Base-by-base conservation (phyloP, 2,329 filamentous ascomycete species). In the Lasiodiplodia sp. region DNA sequence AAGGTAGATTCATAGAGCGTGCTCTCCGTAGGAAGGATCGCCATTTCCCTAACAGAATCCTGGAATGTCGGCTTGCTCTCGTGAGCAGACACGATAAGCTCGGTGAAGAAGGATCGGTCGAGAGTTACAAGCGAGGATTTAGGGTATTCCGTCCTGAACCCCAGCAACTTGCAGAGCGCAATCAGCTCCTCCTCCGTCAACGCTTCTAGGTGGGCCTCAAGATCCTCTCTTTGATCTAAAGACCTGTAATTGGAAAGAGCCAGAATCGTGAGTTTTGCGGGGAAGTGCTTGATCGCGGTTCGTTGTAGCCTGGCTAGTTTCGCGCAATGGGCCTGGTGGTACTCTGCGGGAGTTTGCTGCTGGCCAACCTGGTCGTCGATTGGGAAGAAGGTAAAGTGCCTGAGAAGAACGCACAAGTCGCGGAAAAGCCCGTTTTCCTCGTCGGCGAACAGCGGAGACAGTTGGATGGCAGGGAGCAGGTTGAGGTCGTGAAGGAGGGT, bases 171-270 rank as follows among this genome's bases (percentile, higher is more conserved):
- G 72, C 91, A 91, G 4, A 99, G 83, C 66, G 89, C 81, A 37
- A 86, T 78, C 31, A 98, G 79, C 78, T 98, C 95, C 0, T 86
- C 85, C 72, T 97, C 93, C 3, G 88, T 87, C 64, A 99, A 82
- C 12, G 86, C 83, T 67, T 89, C 87, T 6, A 99, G 82, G 71
- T 97, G 90, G 28, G 87, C 86, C 75, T 91, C 87, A 18, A 99
- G 85, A 72, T 98, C 96, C 6, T 87, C 84, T 53, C 93, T 87
- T 75, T 92, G 91, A 71, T 94, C 91, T 71, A 99, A 91, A 4
- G 93, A 91, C 2, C 91, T 94, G 77, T 96, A 96, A 77, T 99
- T 98, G 21, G 96, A 96, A 49, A 99, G 82, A 1, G 95, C 93
- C 69, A 99, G 82, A 49, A 99, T 91, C n/a, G 91, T 94, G 47